These are phyloP conservation scores for Auriscalpium orientale DNA, from an alignment of 768 basidiomycete species.

Conservation along the genomic window DNA sequence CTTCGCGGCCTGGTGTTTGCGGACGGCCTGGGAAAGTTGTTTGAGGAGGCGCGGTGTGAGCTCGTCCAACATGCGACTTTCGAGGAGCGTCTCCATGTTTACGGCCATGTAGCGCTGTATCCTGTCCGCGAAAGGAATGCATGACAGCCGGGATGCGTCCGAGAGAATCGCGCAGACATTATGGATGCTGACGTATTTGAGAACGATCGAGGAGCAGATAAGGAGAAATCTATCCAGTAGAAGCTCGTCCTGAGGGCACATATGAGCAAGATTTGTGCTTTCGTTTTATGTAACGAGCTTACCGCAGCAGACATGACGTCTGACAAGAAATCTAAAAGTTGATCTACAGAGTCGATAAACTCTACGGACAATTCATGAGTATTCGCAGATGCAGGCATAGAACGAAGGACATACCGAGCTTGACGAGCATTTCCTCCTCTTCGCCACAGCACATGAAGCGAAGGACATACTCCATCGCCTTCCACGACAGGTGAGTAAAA, in stretches of 20 bases:
- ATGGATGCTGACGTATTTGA: conserved; percentile 55
- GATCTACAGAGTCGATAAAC: conserved; percentile 57
- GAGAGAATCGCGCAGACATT: conserved; percentile 77
- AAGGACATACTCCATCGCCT: conserved; percentile 68
- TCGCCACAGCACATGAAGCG: conserved; percentile 69
- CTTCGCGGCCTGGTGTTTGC: conserved; percentile 53
- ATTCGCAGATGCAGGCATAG: background rate
- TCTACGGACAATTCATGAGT: conserved; percentile 31
- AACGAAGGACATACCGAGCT: conserved; percentile 42
- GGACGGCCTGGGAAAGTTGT: conserved; percentile 54
- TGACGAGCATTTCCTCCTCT: conserved; percentile 62
- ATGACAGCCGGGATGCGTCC: conserved; percentile 77
- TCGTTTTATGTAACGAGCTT: conserved; percentile 18
- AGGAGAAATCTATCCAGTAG: conserved; percentile 80
- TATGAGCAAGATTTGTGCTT: background rate
- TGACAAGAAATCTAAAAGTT: conserved; percentile 80
- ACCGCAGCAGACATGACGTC: conserved; percentile 82
- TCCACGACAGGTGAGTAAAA: conserved; percentile 66
- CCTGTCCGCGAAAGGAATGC: conserved; percentile 54
- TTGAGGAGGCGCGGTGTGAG: conserved; percentile 57
- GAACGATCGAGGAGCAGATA: conserved; percentile 72
- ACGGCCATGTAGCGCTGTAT: conserved; percentile 73
- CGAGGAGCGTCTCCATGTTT: conserved; percentile 84
- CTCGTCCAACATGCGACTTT: conserved; percentile 72
- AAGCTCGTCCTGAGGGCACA: conserved; percentile 61